These are phyloP conservation scores for Casuarina glauca DNA, from an alignment of 306 rosid genomes.

Conservation along the genomic window DNA sequence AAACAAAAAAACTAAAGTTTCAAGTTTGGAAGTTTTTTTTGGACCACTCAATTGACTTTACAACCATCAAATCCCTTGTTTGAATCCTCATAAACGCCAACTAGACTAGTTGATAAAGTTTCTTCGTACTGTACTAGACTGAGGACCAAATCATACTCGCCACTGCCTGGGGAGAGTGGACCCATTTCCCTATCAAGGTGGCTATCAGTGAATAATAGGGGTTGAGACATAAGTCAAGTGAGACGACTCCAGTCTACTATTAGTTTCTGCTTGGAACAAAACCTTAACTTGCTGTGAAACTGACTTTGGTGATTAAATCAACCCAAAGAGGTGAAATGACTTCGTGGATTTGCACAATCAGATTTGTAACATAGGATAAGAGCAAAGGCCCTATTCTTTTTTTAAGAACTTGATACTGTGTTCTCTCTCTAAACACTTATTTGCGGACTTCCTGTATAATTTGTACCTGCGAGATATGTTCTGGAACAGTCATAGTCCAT, in stretches of 20 bases:
- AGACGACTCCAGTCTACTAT: not conserved
- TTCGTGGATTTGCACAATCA: not conserved
- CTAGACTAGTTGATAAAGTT: not conserved
- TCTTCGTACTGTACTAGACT: no score
- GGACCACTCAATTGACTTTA: not conserved
- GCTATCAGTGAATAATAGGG: not conserved
- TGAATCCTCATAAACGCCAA: not conserved
- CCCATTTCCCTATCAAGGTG: not conserved
- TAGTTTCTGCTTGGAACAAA: not conserved
- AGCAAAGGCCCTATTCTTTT: not conserved
- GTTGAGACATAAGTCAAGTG: not conserved
- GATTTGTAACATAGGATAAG: not conserved
- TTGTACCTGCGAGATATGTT: conserved; percentile 71
- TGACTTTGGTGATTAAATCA: not conserved
- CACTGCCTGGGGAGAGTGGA: not conserved
- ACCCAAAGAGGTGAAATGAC: not conserved
- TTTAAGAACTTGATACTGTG: not conserved
- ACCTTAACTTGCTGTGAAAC: not conserved
- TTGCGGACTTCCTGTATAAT: not conserved
- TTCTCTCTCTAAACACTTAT: not conserved
- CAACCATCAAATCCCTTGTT: not conserved
- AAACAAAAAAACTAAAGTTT: not conserved
- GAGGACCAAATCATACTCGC: no score
- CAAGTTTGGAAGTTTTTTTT: not conserved
- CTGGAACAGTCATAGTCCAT: conserved; percentile 92